Evolutionary conservation across 2,329 filamentous ascomycete species (phyloP), one percentile per base, ranked within the genome.

Genomic region (Fusarium siculi): DNA sequence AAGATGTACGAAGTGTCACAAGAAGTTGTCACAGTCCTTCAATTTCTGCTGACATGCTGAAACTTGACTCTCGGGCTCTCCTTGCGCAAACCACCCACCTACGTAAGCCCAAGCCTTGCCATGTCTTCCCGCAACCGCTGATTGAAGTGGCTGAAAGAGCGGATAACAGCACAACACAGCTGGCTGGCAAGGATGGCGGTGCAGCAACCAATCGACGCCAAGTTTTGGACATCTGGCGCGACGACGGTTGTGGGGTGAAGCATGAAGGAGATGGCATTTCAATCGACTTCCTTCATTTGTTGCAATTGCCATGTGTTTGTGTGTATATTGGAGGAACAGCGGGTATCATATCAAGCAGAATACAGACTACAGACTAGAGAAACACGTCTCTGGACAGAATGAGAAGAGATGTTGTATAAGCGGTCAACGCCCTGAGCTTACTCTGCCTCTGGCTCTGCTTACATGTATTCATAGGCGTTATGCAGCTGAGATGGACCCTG

Each of bases 101-200:
- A 30, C 42, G 43, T 69, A 69, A 69, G 66, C 66, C 56, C 65
- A 57, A 66, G 52, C 62, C 37, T 55, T 54, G 57, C 37, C 57
- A 32, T 34, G 36, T 16, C 47, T 36, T 54, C 47, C 37, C 44
- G 32, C 55, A 68, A 68, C 62, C 44, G 64, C 64, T 66, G 47
- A 64, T 64, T 50, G 65, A 53, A 58, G 66, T 69, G 66, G 66
- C 66, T 69, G 65, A 58, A 69, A 69, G n/a, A 32, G 66, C 58
- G 65, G 66, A 46, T 53, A 47, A 34, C 36, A 42, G 25, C 34
- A 56, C 49, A 53, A 30, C n/a, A 42, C n/a, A 11, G 32, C 37
- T 40, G 39, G 25, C 44, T 47, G 50, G 36, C 39, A 64, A 64
- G 34, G 57, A 69, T 68, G 39, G 64, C 66, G 64, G 64, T 68